These are phyloP conservation scores for Quercus agrifolia DNA, from an alignment of 306 rosid species.

Conservation along the genomic window DNA sequence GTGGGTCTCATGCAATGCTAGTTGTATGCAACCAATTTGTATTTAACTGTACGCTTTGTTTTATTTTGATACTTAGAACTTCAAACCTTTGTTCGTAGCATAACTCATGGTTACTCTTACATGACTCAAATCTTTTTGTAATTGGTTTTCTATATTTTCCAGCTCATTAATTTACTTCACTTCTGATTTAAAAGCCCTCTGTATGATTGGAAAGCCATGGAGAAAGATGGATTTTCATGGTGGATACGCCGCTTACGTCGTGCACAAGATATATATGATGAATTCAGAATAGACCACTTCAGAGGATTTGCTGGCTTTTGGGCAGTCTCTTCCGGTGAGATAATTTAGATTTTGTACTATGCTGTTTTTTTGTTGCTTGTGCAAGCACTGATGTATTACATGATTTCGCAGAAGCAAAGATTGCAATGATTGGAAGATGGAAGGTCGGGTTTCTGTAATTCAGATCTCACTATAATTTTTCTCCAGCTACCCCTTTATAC, in stretches of 20 bases:
- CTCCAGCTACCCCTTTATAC: constrained; percentile 20
- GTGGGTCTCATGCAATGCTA: neutral
- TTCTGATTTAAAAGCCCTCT: constrained; percentile 66
- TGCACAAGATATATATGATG: constrained; percentile 78
- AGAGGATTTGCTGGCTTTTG: constrained; percentile 93
- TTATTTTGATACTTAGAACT: neutral
- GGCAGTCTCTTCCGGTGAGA: constrained; percentile 94
- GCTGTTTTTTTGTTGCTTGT: constrained; percentile 7
- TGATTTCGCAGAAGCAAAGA: constrained; percentile 69
- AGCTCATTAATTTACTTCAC: constrained; percentile 21
- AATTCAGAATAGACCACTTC: constrained; percentile 93
- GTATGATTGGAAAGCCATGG: constrained; percentile 97
- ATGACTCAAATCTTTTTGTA: neutral
- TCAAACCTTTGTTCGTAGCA: neutral
- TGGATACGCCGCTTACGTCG: constrained; percentile 83
- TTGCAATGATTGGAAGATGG: constrained; percentile 90
- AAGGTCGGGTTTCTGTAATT: constrained; percentile 54
- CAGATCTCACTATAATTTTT: constrained; percentile 18
- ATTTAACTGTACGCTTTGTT: neutral
- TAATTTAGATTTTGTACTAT: constrained; percentile 21
- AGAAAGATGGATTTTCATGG: constrained; percentile 90
- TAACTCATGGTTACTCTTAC: neutral
- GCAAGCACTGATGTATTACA: constrained; percentile 30
- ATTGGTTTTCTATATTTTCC: constrained; percentile 4
- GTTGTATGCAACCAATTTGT: neutral